A percentile compares a stretch with the other conserved stretches of the same genome.
Conservation (phyloP, 1,284 basidiomycete genomes). For the Leccinum angustisporum region DNA sequence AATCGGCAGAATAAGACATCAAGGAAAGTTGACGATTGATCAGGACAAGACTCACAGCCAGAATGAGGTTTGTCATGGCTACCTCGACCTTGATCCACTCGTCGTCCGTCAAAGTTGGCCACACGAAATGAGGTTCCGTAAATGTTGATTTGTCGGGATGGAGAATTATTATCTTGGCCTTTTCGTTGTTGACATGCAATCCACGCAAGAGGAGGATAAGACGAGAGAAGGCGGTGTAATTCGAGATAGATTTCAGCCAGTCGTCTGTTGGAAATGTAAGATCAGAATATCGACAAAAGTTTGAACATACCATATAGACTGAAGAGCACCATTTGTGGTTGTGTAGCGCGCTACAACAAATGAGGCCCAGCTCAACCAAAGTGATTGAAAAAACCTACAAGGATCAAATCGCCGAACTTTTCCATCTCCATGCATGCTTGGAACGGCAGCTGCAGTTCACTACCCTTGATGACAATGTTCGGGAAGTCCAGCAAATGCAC, state of each 20-base stretch:
- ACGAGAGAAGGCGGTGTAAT: conserved; percentile 98
- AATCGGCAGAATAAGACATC: conserved; percentile 14
- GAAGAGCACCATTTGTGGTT: conserved; percentile 99
- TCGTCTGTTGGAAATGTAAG: conserved; percentile 60
- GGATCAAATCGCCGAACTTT: conserved; percentile 97
- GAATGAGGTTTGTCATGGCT: conserved; percentile 91
- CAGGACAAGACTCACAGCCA: conserved; percentile 55
- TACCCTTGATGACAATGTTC: conserved; percentile 99
- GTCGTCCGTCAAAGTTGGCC: conserved; percentile 93
- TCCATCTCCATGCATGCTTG: conserved; percentile 99
- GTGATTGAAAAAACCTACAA: conserved; percentile 46
- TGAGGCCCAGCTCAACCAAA: conserved; percentile 1
- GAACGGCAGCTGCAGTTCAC: conserved; percentile 97
- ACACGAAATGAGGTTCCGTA: conserved; percentile 98
- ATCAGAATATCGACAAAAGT: background rate
- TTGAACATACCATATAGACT: conserved; percentile 79
- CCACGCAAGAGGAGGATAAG: conserved; percentile 94
- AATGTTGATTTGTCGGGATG: conserved; percentile 93
- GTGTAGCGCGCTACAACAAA: conserved; percentile 74
- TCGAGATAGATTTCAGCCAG: conserved; percentile 98
- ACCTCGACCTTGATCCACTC: conserved; percentile 99
- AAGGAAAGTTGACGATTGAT: background rate
- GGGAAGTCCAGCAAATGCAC: conserved; percentile 99
- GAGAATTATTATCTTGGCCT: conserved; percentile 84
- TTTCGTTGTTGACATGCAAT: conserved; percentile 99